These are phyloP conservation scores for Taiozyma onychis DNA, from an alignment of 1,139 yeast genomes.

Conservation along the genomic window DNA sequence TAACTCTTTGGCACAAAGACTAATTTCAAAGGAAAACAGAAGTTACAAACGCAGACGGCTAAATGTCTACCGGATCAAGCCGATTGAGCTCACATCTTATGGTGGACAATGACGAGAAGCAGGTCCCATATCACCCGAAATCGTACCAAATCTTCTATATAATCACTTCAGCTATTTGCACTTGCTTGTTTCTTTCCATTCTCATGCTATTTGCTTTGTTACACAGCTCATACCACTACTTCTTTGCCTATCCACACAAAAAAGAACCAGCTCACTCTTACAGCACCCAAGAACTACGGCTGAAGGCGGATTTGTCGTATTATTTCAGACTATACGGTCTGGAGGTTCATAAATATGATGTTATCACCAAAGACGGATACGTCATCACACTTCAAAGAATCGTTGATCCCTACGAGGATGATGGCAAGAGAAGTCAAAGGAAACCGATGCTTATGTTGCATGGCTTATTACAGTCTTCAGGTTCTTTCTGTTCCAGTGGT, in stretches of 20 bases:
- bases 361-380: slow-evolving; percentile 80
- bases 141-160: slow-evolving; percentile 8
- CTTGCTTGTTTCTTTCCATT: slow-evolving; percentile 25
- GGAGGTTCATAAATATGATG: slow-evolving; percentile 50
- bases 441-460: slow-evolving; percentile 74
- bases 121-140: slow-evolving; percentile 1
- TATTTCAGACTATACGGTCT: slow-evolving; percentile 60
- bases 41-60: not conserved
- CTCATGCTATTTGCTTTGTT: slow-evolving; percentile 28
- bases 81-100: not conserved
- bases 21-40: not conserved
- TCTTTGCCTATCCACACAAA: not conserved
- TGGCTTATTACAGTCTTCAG: slow-evolving; percentile 84
- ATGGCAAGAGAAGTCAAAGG: slow-evolving; percentile 25
- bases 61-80: not conserved
- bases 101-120: not conserved
- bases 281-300: slow-evolving; percentile 24
- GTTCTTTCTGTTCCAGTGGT: slow-evolving; percentile 78
- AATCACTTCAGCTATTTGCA: slow-evolving; percentile 23
- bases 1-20: not conserved
- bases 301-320: slow-evolving; percentile 50
- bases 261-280: not conserved
- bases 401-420: slow-evolving; percentile 41
- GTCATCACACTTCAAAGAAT: slow-evolving; percentile 59
- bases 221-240: slow-evolving; percentile 4